Percentiles rank a stretch among this genome's conserved stretches.
Conservation (phyloP, 176 grass and related monocot species). For the Alloteropsis semialata region DNA sequence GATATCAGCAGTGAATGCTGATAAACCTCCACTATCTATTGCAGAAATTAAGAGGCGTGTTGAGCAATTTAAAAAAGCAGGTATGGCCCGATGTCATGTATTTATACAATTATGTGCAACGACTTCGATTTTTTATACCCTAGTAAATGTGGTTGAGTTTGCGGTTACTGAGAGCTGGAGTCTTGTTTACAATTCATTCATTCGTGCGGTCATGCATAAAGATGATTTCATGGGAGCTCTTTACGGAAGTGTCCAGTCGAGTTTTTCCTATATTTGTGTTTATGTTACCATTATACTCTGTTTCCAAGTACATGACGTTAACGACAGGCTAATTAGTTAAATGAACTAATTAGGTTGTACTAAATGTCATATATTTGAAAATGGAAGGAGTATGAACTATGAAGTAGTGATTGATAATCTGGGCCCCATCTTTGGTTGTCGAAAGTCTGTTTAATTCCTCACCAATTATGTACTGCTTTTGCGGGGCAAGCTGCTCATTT, state of each 20-base stretch:
- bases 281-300: neutral
- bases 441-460: neutral
- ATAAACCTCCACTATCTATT: constrained; percentile 80
- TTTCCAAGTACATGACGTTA: too few species aligned
- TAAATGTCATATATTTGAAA: too few species aligned
- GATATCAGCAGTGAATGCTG: constrained; percentile 92
- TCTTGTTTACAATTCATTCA: neutral
- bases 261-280: neutral
- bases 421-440: neutral
- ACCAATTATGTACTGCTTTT: neutral
- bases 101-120: neutral
- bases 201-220: neutral
- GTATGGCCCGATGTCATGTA: constrained; percentile 29
- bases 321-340: too few species aligned
- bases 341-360: too few species aligned
- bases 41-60: constrained; percentile 78
- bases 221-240: neutral
- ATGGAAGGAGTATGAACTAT: neutral
- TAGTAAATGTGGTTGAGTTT: neutral
- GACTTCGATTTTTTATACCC: neutral
- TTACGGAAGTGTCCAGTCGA: constrained; percentile 7
- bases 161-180: neutral
- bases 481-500: neutral
- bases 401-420: constrained; percentile 11
- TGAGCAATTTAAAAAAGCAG: constrained; percentile 87